Base-by-base conservation (phyloP, 2,329 filamentous ascomycete genomes). In the Trichoderma harzianum region DNA sequence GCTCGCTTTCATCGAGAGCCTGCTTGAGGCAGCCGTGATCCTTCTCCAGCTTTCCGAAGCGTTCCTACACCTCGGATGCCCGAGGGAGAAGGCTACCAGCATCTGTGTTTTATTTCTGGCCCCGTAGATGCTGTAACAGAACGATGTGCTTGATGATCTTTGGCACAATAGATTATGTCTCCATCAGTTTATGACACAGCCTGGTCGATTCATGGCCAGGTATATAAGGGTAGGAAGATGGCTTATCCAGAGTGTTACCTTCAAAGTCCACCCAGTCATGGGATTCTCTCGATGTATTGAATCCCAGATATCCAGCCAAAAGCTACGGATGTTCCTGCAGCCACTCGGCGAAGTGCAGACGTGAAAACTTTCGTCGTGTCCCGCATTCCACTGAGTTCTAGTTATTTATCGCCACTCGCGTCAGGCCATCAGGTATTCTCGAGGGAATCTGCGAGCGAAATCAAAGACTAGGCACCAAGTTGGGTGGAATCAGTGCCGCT, bases 171-270 rank as follows among this genome's bases (percentile, higher is more conserved):
- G 1, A 28, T n/a, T n/a, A 8, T 11, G 8, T 55, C 30, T 3
- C 1, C 1, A 51, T 36, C 6, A 39, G 21, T 24, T 4, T 18
- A 16, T 14, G 11, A 0, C 43, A 18, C 1, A 39, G 0, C 3
- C 0, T 39, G 58, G 3, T 16, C 1, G 21, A 39, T n/a, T 36
- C 2, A 51, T 53, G 4, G 21, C 32, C 30, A 24, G 3, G 18
- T 5, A 11, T 21, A 18, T 2, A 3, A 16, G 28, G 30, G 5
- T 21, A 5, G 12, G 30, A 10, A 21, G n/a, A 16, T 7, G 5
- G 32, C 1, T 30, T 12, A 10, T 12, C n/a, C 8, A 28, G 24
- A 30, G 1, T 7, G 7, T 28, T 39, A 66, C 47, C 47, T 16
- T 57, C 12, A 67, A 67, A 28, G 18, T 57, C 21, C 18, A 11